Evolutionary conservation across 768 basidiomycete genomes (phyloP).

Genomic region (Lyophyllum shimeji): DNA sequence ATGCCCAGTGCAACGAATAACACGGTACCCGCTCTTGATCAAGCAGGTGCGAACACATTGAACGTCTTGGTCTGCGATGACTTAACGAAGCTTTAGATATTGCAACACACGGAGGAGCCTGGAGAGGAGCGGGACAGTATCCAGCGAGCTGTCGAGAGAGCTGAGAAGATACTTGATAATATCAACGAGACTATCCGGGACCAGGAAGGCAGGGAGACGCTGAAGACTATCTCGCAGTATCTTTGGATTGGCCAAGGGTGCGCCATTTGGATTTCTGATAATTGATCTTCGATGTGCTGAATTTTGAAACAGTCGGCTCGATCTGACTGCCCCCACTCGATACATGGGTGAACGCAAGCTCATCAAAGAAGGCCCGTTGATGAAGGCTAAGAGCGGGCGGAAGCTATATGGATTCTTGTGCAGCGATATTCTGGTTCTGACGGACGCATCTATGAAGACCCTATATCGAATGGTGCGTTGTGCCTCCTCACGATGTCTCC

Average conservation of each 20-base stretch:
- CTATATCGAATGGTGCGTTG: slow-evolving; percentile 78
- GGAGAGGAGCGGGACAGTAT: slow-evolving; percentile 62
- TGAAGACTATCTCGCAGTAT: slow-evolving; percentile 71
- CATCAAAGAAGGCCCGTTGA: slow-evolving; percentile 73
- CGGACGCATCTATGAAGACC: slow-evolving; percentile 66
- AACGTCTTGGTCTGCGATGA: neutral
- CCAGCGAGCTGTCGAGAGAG: slow-evolving; percentile 51
- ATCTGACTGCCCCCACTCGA: slow-evolving; percentile 88
- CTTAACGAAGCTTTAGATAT: slow-evolving; percentile 46
- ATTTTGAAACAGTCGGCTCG: slow-evolving; percentile 48
- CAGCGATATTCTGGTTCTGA: slow-evolving; percentile 86
- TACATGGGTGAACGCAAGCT: slow-evolving; percentile 80
- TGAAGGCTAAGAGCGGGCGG: slow-evolving; percentile 83
- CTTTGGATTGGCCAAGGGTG: slow-evolving; percentile 89
- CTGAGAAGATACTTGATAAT: slow-evolving; percentile 70
- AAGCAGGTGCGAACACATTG: slow-evolving; percentile 51
- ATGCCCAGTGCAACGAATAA: slow-evolving; percentile 86
- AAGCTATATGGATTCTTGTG: slow-evolving; percentile 80
- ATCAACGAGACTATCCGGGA: slow-evolving; percentile 92
- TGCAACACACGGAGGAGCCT: slow-evolving; percentile 75
- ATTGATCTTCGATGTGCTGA: neutral
- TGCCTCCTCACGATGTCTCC: neutral
- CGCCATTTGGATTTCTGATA: slow-evolving; percentile 23
- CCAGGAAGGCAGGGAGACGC: slow-evolving; percentile 77
- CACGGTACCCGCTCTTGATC: slow-evolving; percentile 89